Evolutionary conservation across 805 yeast species (phyloP), one percentile per base, ranked within the genome.

Genomic region (Saccharomycopsis fibuligera): DNA sequence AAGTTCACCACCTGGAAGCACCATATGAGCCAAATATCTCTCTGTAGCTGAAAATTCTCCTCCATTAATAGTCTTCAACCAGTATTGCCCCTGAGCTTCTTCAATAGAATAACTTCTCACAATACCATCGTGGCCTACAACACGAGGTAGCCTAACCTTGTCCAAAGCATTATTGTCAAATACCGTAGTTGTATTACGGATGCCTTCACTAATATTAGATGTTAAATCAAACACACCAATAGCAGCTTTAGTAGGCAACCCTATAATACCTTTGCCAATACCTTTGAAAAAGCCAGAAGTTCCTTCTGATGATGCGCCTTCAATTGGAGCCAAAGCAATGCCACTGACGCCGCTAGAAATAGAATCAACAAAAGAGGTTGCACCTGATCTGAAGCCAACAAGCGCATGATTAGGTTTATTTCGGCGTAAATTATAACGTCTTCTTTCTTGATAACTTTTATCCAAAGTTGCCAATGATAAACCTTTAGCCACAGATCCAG

Each of bases 401-500:
- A 89, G 69, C 1, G 96, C 96, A 63, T 87, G 95, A 37, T 78
- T 78, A 1, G 96, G 93, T 48, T 75, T 78, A 62, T 88, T 90
- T 47, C 95, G 74, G 48, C 86, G 76, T 61, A 83, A 81, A 54
- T 79, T 80, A 51, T 82, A 67, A 44, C 95, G 73, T 54, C 97
- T 80, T 48, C 81, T 74, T 54, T 83, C 90, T 64, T 91, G 98
- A 66, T 83, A 93, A 41, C 78, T 75, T 50, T 76, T 70, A 65
- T 91, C 99, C 70, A 93, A 75, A 0, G 98, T 90, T 0, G 88
- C 96, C 19, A 82, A 90, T 0, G 96, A 81, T 36, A 93, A 69
- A 0, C 99, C 98, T 65, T 93, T 93, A 0, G 99, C 96, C 58
- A 93, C 70, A 0, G 96, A 86, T 0, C 96, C 96, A 0, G 98